Conservation (phyloP, 1,284 basidiomycete genomes). For the Pascua sp. region DNA sequence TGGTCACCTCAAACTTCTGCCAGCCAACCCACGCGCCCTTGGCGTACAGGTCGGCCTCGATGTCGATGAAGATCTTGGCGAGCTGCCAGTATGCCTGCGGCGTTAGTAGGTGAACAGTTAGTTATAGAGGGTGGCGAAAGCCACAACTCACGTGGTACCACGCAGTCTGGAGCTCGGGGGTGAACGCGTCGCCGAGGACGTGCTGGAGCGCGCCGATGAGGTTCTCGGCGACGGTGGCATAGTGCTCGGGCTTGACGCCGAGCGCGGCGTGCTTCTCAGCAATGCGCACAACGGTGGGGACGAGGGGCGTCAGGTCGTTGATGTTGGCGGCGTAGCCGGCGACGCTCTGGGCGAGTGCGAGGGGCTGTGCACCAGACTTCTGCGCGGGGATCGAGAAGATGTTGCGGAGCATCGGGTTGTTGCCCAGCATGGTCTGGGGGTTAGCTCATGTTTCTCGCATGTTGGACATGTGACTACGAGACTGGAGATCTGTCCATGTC, state of each 20-base stretch:
- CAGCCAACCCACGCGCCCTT: slow-evolving; percentile 27
- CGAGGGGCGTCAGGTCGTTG: slow-evolving; percentile 32
- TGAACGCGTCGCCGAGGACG: slow-evolving; percentile 36
- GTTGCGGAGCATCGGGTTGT: slow-evolving; percentile 27
- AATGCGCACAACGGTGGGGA: slow-evolving; percentile 30
- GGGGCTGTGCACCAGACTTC: slow-evolving; percentile 25
- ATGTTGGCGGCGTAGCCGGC: slow-evolving; percentile 38
- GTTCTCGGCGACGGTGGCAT: slow-evolving; percentile 32
- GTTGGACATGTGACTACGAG: no score
- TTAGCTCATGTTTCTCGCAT: not conserved
- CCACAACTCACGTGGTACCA: slow-evolving; percentile 21
- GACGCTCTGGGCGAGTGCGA: slow-evolving; percentile 30
- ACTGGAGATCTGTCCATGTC: no score
- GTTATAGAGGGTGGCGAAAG: no score
- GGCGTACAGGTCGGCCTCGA: slow-evolving; percentile 30
- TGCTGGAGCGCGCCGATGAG: slow-evolving; percentile 30
- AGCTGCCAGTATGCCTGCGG: slow-evolving; percentile 12
- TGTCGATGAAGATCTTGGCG: slow-evolving; percentile 32
- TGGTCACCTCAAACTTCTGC: slow-evolving; percentile 26
- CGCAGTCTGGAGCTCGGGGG: slow-evolving; percentile 29
- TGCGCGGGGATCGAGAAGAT: slow-evolving; percentile 31
- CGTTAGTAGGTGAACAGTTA: no score
- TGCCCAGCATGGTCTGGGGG: slow-evolving; percentile 28
- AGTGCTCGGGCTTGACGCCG: slow-evolving; percentile 32
- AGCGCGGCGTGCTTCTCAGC: slow-evolving; percentile 36